Evolutionary conservation across 2,329 filamentous ascomycete species (phyloP), one percentile per base, ranked within the genome.

Genomic region (Fusarium scirpi): DNA sequence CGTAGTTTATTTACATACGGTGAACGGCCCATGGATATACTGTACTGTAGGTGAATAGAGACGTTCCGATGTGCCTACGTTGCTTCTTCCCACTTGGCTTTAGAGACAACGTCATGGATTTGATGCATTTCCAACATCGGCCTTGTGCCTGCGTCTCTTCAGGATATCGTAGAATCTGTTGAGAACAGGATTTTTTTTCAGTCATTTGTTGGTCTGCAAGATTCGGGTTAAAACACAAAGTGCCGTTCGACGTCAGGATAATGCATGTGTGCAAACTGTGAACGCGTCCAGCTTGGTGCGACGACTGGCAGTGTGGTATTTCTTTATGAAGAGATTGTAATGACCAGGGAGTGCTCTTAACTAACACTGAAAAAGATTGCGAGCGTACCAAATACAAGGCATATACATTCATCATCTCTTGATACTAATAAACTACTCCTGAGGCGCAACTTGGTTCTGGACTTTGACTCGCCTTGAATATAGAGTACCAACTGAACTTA

Each of bases 111-210:
- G 64, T 53, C 48, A 48, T 61, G 66, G 63, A 58, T 57, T 60
- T 32, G 34, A 51, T 53, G 47, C 43, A 58, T 56, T 59, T 65
- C 22, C 41, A 67, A 67, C 55, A 58, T 71, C 60, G 70, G 69
- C 53, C 56, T 70, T 61, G 47, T 53, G 51, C 63, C 53, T 70
- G 53, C 61, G 44, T 70, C 16, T 59, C 64, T 51, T 67, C 27
- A 40, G 29, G 32, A 59, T 34, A 60, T 67, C 51, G 54, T 57
- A 64, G 46, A 61, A 53, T 63, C 20, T 40, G 30, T 27, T 41
- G 38, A 34, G 7, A 41, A 41, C 13, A 41, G 47, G 30, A 27
- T 44, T 57, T 11, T 24, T 38, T 24, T 65, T 60, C 40, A 29
- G 25, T 38, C 9, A n/a, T 38, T 38, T 38, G 34, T n/a, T 38